Evolutionary conservation across 352 stramenopile species (phyloP).

Genomic region (Globisporangium ultimum): DNA sequence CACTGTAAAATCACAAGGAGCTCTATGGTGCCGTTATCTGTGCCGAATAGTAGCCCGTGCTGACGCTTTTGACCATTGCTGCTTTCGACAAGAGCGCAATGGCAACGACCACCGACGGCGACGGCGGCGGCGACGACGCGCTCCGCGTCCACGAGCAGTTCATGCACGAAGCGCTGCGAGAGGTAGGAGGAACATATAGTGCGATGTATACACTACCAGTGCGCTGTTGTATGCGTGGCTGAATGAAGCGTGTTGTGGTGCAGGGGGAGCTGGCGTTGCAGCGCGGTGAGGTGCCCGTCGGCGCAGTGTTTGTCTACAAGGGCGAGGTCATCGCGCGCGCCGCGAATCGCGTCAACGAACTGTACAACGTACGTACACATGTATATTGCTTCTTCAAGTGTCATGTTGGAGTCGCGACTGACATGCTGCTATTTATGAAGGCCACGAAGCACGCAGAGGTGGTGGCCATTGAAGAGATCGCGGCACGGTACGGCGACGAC

Average conservation of each 20-base stretch:
- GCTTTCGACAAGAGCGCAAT: background rate
- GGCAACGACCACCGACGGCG: background rate
- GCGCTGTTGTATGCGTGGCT: too few relatives aligned
- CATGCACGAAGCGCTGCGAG: constrained; percentile 67
- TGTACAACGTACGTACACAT: constrained; percentile 59
- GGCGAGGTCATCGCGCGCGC: constrained; percentile 74
- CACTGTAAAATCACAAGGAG: too few relatives aligned
- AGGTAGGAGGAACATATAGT: constrained; percentile 28
- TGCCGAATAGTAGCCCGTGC: background rate
- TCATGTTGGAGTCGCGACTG: background rate
- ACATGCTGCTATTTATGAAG: constrained; percentile 19
- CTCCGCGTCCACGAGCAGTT: constrained; percentile 38
- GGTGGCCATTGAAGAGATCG: constrained; percentile 85
- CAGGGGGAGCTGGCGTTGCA: constrained; percentile 77
- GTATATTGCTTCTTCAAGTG: background rate
- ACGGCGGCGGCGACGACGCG: too few relatives aligned
- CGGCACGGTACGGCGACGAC: constrained; percentile 34
- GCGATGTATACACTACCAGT: background rate
- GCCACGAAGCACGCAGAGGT: constrained; percentile 90
- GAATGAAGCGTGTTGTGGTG: too few relatives aligned
- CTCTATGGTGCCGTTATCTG: too few relatives aligned
- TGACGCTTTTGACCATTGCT: too few relatives aligned
- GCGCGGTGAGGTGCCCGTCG: constrained; percentile 88
- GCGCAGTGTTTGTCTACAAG: constrained; percentile 88
- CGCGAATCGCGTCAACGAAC: constrained; percentile 87